phyloP scores from a whole-genome alignment of 805 yeast species.

The Clavispora phyllophila region DNA sequence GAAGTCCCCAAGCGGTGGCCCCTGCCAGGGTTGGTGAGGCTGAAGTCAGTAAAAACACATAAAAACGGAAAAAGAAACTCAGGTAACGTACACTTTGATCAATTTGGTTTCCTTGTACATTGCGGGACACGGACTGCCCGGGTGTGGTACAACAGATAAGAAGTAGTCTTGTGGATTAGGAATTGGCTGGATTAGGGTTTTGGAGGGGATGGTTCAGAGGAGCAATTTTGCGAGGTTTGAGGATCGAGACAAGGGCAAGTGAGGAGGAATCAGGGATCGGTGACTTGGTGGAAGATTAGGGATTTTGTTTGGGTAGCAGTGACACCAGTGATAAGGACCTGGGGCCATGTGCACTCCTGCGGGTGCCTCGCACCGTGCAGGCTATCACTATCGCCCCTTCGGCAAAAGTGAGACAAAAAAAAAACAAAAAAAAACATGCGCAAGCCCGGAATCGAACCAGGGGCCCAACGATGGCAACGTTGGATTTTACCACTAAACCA shows the following conservation, averaged over 20 bases:
- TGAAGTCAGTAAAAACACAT: conserved; percentile 6
- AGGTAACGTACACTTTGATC: conserved; percentile 3
- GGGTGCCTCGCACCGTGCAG: background rate
- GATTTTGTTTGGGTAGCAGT: too few relatives aligned
- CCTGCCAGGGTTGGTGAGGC: conserved; percentile 28
- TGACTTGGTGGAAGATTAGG: too few relatives aligned
- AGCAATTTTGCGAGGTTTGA: background rate
- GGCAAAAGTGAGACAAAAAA: background rate
- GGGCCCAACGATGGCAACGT: conserved; percentile 15
- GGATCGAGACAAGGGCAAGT: too few relatives aligned
- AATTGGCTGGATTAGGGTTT: too few relatives aligned
- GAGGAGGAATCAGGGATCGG: too few relatives aligned
- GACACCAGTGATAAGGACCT: background rate
- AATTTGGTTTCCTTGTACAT: background rate
- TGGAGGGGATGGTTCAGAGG: background rate
- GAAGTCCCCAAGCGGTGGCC: conserved; percentile 38
- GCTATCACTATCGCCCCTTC: background rate
- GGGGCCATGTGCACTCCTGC: background rate
- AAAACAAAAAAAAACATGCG: conserved; percentile 11
- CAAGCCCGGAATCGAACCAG: conserved; percentile 21
- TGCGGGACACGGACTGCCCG: background rate
- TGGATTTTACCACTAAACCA: conserved; percentile 17
- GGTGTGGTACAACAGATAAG: background rate
- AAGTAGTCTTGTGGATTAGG: background rate
- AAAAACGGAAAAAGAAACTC: too few relatives aligned